phyloP scores from a whole-genome alignment of 2,329 filamentous ascomycete species.

The Venturia effusa region DNA sequence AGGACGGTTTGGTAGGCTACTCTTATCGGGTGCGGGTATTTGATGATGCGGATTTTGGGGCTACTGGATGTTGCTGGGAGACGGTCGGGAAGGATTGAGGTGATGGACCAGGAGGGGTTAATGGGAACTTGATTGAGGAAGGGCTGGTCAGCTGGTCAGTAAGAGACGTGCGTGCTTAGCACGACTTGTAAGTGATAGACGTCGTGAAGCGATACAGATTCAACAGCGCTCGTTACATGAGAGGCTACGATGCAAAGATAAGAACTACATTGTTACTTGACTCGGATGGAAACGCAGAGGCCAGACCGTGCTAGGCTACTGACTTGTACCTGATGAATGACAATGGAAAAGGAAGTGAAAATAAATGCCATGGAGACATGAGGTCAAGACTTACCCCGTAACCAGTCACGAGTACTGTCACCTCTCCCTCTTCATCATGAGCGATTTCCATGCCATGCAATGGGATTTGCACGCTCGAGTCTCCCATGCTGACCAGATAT shows the following conservation, averaged over 20 bases:
- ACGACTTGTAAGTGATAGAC: too few relatives aligned
- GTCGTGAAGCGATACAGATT: too few relatives aligned
- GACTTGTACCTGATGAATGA: neutral
- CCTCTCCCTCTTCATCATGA: neutral
- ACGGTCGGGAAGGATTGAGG: conserved; percentile 24
- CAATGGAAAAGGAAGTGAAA: neutral
- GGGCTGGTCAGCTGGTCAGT: conserved; percentile 16
- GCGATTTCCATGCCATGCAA: neutral
- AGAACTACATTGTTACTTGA: neutral
- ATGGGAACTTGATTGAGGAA: conserved; percentile 22
- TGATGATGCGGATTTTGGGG: conserved; percentile 24
- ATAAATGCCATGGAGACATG: too few relatives aligned
- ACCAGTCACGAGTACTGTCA: conserved; percentile 10
- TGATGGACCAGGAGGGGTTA: conserved; percentile 29
- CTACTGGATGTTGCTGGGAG: conserved; percentile 18
- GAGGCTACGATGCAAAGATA: neutral
- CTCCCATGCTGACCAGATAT: neutral
- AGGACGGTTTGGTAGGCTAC: conserved; percentile 25
- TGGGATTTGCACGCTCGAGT: neutral
- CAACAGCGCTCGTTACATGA: neutral
- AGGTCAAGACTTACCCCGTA: conserved; percentile 6
- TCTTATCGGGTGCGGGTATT: conserved; percentile 24
- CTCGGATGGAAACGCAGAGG: neutral
- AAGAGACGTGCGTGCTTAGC: neutral
- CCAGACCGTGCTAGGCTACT: too few relatives aligned